Evolutionary conservation across 2,329 filamentous ascomycete genomes (phyloP), one percentile per base, ranked within the genome.

Genomic region (Domatiomyces globalis): DNA sequence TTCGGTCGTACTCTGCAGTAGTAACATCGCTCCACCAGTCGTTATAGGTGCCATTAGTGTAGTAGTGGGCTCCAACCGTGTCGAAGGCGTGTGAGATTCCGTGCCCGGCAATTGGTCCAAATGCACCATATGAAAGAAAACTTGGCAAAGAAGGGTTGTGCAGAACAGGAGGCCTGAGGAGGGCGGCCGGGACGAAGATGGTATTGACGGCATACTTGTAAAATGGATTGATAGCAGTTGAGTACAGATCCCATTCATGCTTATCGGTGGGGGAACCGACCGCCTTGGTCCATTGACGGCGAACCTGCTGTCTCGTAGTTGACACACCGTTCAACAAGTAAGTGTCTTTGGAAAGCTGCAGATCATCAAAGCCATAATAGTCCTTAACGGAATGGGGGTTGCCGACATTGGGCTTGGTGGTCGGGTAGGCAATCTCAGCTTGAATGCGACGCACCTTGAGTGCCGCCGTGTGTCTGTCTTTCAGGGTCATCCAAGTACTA

Each of bases 11-110:
- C 1, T 70, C 76, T 4, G 71, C 61, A 2, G 80, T 69, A 1
- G 80, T 84, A 29, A 67, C 61, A 6, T 79, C 68, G 17, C 77
- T 75, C 80, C 80, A 84, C 81, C 81, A 84, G 52, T 79, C 71
- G 0, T 74, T 79, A 59, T 75, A 76, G 58, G 79, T 81, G n/a
- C 79, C 81, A 42, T 74, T 76, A 56, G 79, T 69, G 59, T 84
- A 78, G 56, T 78, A 84, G 56, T 79, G 73, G 15, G 78, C 72
- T 6, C 81, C 81, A 0, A 72, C 76, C 33, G 74, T 79, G 63
- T 85, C 82, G 58, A 85, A 84, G 8, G 78, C 81, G 53, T 85
- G 82, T 2, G 77, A 80, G 4, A 85, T 70, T 63, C 85, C 81
- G 59, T 85, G 81, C 1, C 81, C 82, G 9, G 76, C 76, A 1